Percentiles rank a stretch among this genome's conserved stretches.
Conservation (phyloP, 2,329 filamentous ascomycete genomes). For the Penicillium sp. region DNA sequence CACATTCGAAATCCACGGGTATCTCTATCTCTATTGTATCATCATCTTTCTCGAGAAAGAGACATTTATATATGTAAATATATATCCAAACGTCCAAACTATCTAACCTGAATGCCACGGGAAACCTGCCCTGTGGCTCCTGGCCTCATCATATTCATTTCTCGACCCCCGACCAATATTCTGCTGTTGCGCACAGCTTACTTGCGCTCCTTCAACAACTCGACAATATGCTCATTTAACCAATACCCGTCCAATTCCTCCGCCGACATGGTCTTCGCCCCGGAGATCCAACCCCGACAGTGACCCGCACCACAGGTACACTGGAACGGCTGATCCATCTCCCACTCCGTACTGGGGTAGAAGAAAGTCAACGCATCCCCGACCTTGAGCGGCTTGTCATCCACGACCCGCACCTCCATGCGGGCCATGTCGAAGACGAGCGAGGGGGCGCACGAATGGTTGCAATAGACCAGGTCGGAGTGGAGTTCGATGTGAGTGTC, state of each 20-base stretch:
- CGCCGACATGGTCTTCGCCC: slow-evolving; percentile 43
- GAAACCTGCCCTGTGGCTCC: slow-evolving; percentile 8
- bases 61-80: neutral
- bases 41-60: neutral
- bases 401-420: slow-evolving; percentile 46
- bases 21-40: neutral
- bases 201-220: slow-evolving; percentile 32
- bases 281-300: slow-evolving; percentile 47
- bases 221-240: slow-evolving; percentile 50
- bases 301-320: slow-evolving; percentile 48
- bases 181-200: slow-evolving; percentile 5
- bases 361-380: slow-evolving; percentile 54
- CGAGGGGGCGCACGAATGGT: slow-evolving; percentile 59
- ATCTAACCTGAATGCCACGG: no score
- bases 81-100: neutral
- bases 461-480: slow-evolving; percentile 60
- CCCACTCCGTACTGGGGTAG: slow-evolving; percentile 55
- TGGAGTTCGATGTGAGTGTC: slow-evolving; percentile 60
- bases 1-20: neutral
- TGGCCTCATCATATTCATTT: neutral
- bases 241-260: slow-evolving; percentile 43
- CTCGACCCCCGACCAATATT: neutral
- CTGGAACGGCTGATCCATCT: slow-evolving; percentile 53
- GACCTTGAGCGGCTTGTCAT: slow-evolving; percentile 42
- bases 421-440: slow-evolving; percentile 57